Conservation (phyloP, 371 early-diverging fungal genomes). For the Phascolomyces articulosus region DNA sequence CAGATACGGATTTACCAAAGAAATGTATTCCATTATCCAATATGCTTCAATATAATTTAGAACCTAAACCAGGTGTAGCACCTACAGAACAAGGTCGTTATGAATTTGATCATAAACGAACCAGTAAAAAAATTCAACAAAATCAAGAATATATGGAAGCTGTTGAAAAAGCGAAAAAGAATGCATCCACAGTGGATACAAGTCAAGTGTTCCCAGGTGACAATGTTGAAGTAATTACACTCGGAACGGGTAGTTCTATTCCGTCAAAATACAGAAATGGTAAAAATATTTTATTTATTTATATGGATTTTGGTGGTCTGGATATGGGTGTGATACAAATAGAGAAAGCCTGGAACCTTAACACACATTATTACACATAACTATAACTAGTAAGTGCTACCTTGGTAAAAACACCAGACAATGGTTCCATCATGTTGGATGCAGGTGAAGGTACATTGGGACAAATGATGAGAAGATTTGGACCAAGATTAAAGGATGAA, state of each 20-base stretch:
- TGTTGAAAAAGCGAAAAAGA: constrained; percentile 34
- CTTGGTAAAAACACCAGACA: constrained; percentile 63
- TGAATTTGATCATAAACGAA: constrained; percentile 30
- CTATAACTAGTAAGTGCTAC: constrained; percentile 93
- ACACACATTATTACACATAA: too few relatives aligned
- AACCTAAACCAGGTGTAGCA: constrained; percentile 27
- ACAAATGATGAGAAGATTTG: constrained; percentile 88
- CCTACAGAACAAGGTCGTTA: constrained; percentile 5
- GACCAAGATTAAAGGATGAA: constrained; percentile 38
- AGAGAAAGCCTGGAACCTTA: too few relatives aligned
- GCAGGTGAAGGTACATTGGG: constrained; percentile 98
- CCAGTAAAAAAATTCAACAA: constrained; percentile 21
- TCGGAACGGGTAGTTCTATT: constrained; percentile 97
- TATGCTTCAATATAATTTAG: constrained; percentile 32
- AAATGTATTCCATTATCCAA: constrained; percentile 29
- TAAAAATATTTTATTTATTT: constrained; percentile 27
- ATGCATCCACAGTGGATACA: constrained; percentile 30
- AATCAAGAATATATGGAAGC: constrained; percentile 29
- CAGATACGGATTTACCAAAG: constrained; percentile 24
- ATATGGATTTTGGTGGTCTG: constrained; percentile 13
- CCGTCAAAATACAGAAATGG: constrained; percentile 98
- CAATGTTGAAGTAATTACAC: constrained; percentile 65
- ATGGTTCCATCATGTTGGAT: constrained; percentile 86
- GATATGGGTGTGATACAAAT: too few relatives aligned
- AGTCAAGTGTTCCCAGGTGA: constrained; percentile 43